Base-by-base conservation (phyloP, 768 basidiomycete genomes). In the Neoboletus brunneissimus region DNA sequence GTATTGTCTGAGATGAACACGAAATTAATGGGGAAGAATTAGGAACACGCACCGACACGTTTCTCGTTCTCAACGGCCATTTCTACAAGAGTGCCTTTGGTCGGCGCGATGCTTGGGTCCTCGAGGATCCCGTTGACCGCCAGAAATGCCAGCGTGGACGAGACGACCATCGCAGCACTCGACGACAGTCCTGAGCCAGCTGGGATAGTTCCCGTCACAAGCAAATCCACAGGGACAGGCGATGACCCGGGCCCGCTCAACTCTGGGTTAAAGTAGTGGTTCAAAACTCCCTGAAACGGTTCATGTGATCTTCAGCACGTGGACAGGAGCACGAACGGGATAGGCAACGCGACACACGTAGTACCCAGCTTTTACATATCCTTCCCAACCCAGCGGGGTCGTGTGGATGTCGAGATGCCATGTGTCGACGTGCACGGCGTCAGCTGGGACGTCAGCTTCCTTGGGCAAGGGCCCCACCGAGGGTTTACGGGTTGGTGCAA, bases 111-210 rank as follows among this genome's bases (percentile, higher is more conserved):
- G 18, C 3, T 34, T 10, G 53, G 32, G 20, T 65, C 55, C n/a
- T 73, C 60, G 13, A 79, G 71, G 66, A 91, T 86, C 51, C 82
- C 82, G 58, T 94, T 93, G 42, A 86, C 83, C 7, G 86, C 86
- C 27, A 94, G 74, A 67, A 94, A 91, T 0, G 88, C 83, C 31
- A 95, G 76, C 0, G 91, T 88, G 40, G 89, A 90, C 0, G 90
- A 89, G 23, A 95, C 91, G 34, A 94, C 91, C 84, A 96, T 88
- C 0, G 94, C 94, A 0, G 91, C 90, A 60, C 89, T 92, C 4
- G 89, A 92, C 8, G 89, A 92, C 5, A 96, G 75, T 0, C 94
- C 94, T 0, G 90, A 88, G 0, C 93, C 94, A 2, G 90, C 82
- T 0, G 94, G 94, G 3, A 97, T 88, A 12, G 86, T 82, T 1